phyloP scores from a whole-genome alignment of 176 grass and related monocot genomes.

The Eremochloa ophiuroides region DNA sequence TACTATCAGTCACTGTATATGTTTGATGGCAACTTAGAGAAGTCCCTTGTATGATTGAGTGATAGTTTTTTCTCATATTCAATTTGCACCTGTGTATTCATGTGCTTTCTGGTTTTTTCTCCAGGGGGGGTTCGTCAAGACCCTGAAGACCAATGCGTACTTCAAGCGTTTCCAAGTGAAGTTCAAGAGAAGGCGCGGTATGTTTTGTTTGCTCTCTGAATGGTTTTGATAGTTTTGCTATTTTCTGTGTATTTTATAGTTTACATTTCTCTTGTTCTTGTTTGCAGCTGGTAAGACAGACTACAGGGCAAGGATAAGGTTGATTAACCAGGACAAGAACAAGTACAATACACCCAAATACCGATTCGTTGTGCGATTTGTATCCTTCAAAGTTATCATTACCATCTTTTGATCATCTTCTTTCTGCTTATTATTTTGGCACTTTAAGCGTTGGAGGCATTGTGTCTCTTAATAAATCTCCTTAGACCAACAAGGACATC shows the following conservation, averaged over 20 bases:
- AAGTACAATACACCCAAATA: constrained; percentile 69
- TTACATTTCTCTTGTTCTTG: neutral
- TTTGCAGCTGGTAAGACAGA: constrained; percentile 60
- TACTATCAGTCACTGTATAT: neutral
- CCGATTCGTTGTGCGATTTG: constrained; percentile 62
- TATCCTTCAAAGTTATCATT: constrained; percentile 17
- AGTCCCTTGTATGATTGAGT: neutral
- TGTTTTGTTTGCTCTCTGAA: neutral
- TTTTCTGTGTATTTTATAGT: neutral
- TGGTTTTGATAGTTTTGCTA: neutral
- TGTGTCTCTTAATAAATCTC: constrained; percentile 24
- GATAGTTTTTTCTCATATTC: neutral
- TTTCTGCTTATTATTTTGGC: neutral
- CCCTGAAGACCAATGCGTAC: constrained; percentile 54
- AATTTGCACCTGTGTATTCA: neutral
- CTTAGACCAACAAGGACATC: constrained; percentile 63
- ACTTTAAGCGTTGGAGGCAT: neutral
- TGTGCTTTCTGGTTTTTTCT: neutral
- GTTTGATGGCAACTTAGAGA: neutral
- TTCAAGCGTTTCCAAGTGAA: constrained; percentile 80
- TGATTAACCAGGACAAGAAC: constrained; percentile 76
- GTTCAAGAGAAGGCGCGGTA: constrained; percentile 46
- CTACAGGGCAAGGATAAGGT: constrained; percentile 60
- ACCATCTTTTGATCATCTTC: neutral
- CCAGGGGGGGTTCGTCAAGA: constrained; percentile 46